These are phyloP conservation scores for Hordeum vulgare DNA, from an alignment of 176 grass and related monocot genomes.

Conservation along the genomic window DNA sequence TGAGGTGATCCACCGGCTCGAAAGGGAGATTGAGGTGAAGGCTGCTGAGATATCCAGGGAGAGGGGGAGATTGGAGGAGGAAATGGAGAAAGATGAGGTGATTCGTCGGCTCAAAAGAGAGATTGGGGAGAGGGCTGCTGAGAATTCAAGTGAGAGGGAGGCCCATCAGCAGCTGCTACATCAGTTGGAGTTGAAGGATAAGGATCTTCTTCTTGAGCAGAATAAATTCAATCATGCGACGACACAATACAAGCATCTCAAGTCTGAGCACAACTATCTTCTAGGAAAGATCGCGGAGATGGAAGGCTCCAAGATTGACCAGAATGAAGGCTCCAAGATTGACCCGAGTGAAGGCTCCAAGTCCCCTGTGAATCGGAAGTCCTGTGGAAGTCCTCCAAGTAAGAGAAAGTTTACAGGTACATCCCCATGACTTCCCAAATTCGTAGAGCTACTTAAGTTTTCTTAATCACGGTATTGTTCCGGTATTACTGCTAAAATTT, in stretches of 20 bases:
- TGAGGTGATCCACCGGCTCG: too few species aligned
- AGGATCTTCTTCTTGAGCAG: slow-evolving; percentile 46
- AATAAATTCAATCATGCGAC: slow-evolving; percentile 41
- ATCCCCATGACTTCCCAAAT: background rate
- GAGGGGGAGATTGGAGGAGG: background rate
- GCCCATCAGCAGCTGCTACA: slow-evolving; percentile 32
- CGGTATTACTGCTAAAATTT: background rate
- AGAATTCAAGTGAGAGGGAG: slow-evolving; percentile 45
- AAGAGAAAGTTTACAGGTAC: slow-evolving; percentile 62
- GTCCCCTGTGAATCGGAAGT: slow-evolving; percentile 8
- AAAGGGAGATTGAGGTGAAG: slow-evolving; percentile 6
- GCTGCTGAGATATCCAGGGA: background rate
- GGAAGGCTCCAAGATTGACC: slow-evolving; percentile 32
- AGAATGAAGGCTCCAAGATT: slow-evolving; percentile 27
- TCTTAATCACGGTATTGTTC: background rate
- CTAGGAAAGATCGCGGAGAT: background rate
- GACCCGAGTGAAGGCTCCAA: slow-evolving; percentile 34
- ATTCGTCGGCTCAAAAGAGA: slow-evolving; percentile 22
- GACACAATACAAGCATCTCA: slow-evolving; percentile 48
- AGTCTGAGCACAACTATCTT: slow-evolving; percentile 62
- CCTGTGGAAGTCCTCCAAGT: slow-evolving; percentile 18
- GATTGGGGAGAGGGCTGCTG: slow-evolving; percentile 35
- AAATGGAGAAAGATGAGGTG: slow-evolving; percentile 25
- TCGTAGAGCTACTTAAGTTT: slow-evolving; percentile 17
- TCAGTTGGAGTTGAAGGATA: slow-evolving; percentile 55